A percentile compares a stretch with the other conserved stretches of the same genome.
Evolutionary conservation across 768 basidiomycete genomes (phyloP).

Genomic region (Mycena kentingensis): DNA sequence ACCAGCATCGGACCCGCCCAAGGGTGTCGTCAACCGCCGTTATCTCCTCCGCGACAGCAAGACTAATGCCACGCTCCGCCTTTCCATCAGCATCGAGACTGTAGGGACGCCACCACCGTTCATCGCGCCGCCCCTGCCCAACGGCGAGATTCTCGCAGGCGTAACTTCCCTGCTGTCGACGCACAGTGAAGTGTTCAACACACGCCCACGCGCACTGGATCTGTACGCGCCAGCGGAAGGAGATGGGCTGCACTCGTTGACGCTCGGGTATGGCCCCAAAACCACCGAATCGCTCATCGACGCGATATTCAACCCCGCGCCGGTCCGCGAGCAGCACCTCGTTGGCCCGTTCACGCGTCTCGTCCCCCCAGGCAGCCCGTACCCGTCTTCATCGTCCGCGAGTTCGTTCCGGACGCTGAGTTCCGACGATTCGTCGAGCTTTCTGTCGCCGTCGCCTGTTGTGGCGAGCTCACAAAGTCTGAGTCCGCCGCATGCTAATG

Average conservation of each 20-base stretch:
- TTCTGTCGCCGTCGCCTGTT: too few relatives aligned
- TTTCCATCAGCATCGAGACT: slow-evolving; percentile 58
- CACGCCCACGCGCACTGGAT: slow-evolving; percentile 53
- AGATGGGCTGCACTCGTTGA: slow-evolving; percentile 29
- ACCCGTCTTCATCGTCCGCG: neutral
- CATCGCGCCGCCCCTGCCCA: slow-evolving; percentile 66
- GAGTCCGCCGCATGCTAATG: neutral
- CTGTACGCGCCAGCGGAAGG: slow-evolving; percentile 33
- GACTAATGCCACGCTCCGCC: slow-evolving; percentile 75
- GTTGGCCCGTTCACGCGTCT: slow-evolving; percentile 48
- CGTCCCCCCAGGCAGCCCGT: slow-evolving; percentile 24
- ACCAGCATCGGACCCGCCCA: slow-evolving; percentile 16
- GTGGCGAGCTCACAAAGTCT: neutral
- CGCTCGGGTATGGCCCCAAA: slow-evolving; percentile 56
- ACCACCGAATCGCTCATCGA: slow-evolving; percentile 78
- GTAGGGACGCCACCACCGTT: slow-evolving; percentile 33
- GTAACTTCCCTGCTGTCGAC: slow-evolving; percentile 56
- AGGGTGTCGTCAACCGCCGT: slow-evolving; percentile 58
- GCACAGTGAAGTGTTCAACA: slow-evolving; percentile 47
- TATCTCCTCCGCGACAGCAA: slow-evolving; percentile 74
- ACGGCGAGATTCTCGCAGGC: slow-evolving; percentile 72
- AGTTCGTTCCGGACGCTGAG: neutral
- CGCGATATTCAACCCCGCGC: slow-evolving; percentile 74
- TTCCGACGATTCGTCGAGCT: neutral
- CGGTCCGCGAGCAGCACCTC: slow-evolving; percentile 40